phyloP scores from a whole-genome alignment of 768 basidiomycete genomes.

The Tulasnella calospora region DNA sequence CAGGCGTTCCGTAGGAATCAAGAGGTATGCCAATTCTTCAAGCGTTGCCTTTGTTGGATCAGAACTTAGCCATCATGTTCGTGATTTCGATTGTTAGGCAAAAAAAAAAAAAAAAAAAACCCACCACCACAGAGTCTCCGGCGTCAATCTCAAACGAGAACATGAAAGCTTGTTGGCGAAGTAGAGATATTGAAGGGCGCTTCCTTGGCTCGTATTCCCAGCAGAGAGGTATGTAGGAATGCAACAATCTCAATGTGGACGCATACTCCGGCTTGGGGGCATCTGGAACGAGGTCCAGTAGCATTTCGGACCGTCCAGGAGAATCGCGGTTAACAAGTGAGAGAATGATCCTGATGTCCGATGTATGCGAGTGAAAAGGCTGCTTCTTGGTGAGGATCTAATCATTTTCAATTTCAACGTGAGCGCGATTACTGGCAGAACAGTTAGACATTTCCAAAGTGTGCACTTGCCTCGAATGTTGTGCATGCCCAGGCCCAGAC shows the following conservation, averaged over 20 bases:
- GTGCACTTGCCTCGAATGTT: background rate
- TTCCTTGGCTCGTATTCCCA: background rate
- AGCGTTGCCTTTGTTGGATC: background rate
- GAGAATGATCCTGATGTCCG: too few relatives aligned
- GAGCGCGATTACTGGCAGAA: too few relatives aligned
- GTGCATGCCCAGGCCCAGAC: background rate
- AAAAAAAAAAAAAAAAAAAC: background rate
- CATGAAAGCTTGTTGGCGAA: background rate
- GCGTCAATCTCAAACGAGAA: background rate
- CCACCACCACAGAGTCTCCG: background rate
- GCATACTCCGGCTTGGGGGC: background rate
- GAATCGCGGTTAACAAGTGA: background rate
- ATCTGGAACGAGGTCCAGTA: background rate
- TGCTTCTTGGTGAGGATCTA: background rate
- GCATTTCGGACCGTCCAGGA: background rate
- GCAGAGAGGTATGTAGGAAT: background rate
- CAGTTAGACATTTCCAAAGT: background rate
- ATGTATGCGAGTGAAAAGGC: background rate
- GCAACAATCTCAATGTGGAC: background rate
- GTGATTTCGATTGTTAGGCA: too few relatives aligned
- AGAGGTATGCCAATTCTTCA: background rate
- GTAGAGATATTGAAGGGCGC: background rate
- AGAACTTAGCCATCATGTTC: background rate
- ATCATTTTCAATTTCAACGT: too few relatives aligned
- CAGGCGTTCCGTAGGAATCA: background rate